A percentile compares a stretch with the other conserved stretches of the same genome.
Conservation (phyloP, 192 early-diverging fungal genomes). For the Kappamyces sp. region DNA sequence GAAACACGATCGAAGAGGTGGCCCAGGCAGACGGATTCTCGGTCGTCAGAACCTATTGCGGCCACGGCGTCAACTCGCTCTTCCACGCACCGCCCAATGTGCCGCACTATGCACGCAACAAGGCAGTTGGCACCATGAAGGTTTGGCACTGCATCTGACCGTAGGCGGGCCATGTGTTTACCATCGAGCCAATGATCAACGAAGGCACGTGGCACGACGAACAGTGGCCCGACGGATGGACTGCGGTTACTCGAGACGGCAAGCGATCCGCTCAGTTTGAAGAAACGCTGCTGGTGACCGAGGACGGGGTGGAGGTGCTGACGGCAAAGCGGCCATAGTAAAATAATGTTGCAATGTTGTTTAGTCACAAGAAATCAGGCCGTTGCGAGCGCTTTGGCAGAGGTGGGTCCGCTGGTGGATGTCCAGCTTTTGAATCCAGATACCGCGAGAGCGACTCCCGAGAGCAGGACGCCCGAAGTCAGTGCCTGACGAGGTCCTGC, state of each 20-base stretch:
- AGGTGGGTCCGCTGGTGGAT: too few species aligned
- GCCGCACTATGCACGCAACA: constrained; percentile 94
- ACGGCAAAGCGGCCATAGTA: constrained; percentile 31
- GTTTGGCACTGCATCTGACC: too few species aligned
- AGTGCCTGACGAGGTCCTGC: constrained; percentile 48
- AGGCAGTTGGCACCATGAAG: constrained; percentile 93
- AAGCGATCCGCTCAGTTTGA: constrained; percentile 97
- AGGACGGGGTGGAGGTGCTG: constrained; percentile 84
- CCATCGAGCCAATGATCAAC: constrained; percentile 99
- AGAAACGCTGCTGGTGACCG: constrained; percentile 87
- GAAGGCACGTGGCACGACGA: constrained; percentile 60
- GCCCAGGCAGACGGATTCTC: constrained; percentile 82
- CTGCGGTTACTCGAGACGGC: constrained; percentile 82
- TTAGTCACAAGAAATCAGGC: too few species aligned
- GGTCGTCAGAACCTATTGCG: constrained; percentile 87
- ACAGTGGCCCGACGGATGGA: constrained; percentile 68
- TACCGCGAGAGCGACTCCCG: constrained; percentile 36
- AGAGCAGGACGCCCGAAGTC: constrained; percentile 37
- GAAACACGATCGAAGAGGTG: constrained; percentile 79
- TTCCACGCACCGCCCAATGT: constrained; percentile 91
- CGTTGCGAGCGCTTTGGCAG: too few species aligned
- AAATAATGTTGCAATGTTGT: too few species aligned
- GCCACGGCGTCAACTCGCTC: constrained; percentile 80
- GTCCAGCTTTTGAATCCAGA: too few species aligned
- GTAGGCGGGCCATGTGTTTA: constrained; percentile 90